A percentile compares a stretch with the other conserved stretches of the same genome.
phyloP scores from a whole-genome alignment of 768 basidiomycete genomes.

The Phylloporus sp. region DNA sequence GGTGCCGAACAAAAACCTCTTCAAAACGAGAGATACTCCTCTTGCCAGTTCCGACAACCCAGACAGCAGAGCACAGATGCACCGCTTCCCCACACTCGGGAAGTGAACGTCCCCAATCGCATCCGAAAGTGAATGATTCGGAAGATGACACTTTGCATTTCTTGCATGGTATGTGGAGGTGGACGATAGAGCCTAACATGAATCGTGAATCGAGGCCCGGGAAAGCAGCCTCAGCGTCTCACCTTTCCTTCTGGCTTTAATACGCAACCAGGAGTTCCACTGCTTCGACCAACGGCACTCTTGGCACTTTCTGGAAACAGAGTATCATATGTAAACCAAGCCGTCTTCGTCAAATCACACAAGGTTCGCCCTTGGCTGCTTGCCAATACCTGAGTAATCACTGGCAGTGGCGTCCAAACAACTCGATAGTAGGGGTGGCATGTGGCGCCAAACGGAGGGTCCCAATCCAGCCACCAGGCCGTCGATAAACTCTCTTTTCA shows the following conservation, averaged over 20 bases:
- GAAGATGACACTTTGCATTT: not conserved
- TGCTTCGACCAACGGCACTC: not conserved
- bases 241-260: not conserved
- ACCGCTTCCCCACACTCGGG: not conserved
- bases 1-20: not conserved
- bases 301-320: not conserved
- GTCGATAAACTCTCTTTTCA: not conserved
- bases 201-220: too few species aligned
- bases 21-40: not conserved
- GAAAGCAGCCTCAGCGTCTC: not conserved
- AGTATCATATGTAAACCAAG: not conserved
- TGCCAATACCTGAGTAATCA: not conserved
- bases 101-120: too few species aligned
- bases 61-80: not conserved
- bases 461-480: too few species aligned
- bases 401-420: too few species aligned
- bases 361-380: not conserved
- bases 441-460: too few species aligned
- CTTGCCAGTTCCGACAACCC: conserved; percentile 2
- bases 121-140: too few species aligned
- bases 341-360: not conserved
- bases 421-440: too few species aligned
- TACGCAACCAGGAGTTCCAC: not conserved
- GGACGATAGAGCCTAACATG: not conserved
- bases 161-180: not conserved